These are phyloP conservation scores for Sordaria brevicollis DNA, from an alignment of 495 filamentous ascomycete genomes.

Conservation along the genomic window DNA sequence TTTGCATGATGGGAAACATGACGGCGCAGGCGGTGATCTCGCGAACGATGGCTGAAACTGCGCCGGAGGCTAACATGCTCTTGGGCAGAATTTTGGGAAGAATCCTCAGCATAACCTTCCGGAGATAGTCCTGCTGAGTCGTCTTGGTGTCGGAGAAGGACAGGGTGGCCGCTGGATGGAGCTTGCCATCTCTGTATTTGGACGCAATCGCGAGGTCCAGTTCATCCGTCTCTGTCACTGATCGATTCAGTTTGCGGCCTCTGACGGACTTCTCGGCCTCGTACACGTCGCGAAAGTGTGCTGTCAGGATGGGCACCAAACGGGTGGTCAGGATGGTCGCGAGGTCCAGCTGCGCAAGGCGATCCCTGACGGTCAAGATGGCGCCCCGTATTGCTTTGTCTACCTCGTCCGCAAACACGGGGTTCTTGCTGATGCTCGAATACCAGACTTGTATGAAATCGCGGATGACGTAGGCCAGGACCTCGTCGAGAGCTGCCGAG, in stretches of 20 bases:
- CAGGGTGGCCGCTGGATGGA: conserved; percentile 83
- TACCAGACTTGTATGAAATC: conserved; percentile 92
- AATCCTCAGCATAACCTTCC: conserved; percentile 56
- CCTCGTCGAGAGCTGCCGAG: conserved; percentile 68
- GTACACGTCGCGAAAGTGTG: conserved; percentile 82
- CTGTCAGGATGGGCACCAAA: conserved; percentile 81
- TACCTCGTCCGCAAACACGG: conserved; percentile 72
- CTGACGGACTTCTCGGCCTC: conserved; percentile 81
- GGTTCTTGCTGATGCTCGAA: conserved; percentile 68
- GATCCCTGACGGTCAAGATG: conserved; percentile 57
- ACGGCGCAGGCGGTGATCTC: conserved; percentile 79
- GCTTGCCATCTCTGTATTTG: conserved; percentile 80
- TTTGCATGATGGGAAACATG: conserved; percentile 56
- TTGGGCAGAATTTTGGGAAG: conserved; percentile 68
- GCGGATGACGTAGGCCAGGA: conserved; percentile 65
- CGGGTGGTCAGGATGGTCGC: conserved; percentile 70
- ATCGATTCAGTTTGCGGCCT: conserved; percentile 75
- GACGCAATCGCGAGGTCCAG: conserved; percentile 85
- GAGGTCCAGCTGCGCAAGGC: conserved; percentile 62
- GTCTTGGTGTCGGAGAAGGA: conserved; percentile 70
- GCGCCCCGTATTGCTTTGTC: conserved; percentile 69
- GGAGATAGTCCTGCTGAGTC: conserved; percentile 78
- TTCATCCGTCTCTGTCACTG: conserved; percentile 93
- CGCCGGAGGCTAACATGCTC: conserved; percentile 62
- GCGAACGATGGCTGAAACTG: conserved; percentile 67